phyloP scores from a whole-genome alignment of 129 eudicot species.

The Tanacetum coccineum region DNA sequence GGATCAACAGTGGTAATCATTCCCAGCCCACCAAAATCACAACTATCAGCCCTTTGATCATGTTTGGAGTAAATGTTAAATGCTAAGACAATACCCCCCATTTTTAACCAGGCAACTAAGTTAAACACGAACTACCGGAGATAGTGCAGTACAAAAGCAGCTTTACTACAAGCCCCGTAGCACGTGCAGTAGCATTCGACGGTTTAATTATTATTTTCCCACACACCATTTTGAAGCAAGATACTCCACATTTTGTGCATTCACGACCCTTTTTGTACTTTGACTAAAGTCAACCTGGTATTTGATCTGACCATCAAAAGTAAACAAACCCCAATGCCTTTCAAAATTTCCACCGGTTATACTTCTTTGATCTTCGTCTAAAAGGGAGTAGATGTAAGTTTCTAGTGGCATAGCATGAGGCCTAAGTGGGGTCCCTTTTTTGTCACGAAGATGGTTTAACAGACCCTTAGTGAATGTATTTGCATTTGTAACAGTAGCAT shows the following conservation, averaged over 20 bases:
- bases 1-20: constrained; percentile 92
- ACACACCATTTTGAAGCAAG: constrained; percentile 82
- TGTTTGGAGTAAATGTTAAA: constrained; percentile 86
- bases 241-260: constrained; percentile 69
- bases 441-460: constrained; percentile 38
- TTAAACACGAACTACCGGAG: constrained; percentile 83
- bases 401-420: constrained; percentile 49
- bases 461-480: constrained; percentile 58
- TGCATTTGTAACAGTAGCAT: constrained; percentile 71
- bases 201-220: constrained; percentile 59
- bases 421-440: constrained; percentile 62
- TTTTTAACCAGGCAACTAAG: constrained; percentile 83
- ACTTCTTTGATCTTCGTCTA: constrained; percentile 77
- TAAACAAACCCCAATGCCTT: constrained; percentile 90
- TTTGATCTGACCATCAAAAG: constrained; percentile 88
- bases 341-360: constrained; percentile 53
- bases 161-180: constrained; percentile 55
- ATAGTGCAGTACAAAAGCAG: constrained; percentile 73
- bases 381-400: constrained; percentile 56
- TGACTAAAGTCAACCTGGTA: constrained; percentile 55
- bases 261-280: constrained; percentile 46
- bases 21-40: constrained; percentile 84
- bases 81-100: constrained; percentile 84
- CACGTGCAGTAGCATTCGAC: constrained; percentile 59
- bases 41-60: constrained; percentile 69